These are phyloP conservation scores for Lasiodiplodia theobromae DNA, from an alignment of 2,329 filamentous ascomycete genomes.

Conservation along the genomic window DNA sequence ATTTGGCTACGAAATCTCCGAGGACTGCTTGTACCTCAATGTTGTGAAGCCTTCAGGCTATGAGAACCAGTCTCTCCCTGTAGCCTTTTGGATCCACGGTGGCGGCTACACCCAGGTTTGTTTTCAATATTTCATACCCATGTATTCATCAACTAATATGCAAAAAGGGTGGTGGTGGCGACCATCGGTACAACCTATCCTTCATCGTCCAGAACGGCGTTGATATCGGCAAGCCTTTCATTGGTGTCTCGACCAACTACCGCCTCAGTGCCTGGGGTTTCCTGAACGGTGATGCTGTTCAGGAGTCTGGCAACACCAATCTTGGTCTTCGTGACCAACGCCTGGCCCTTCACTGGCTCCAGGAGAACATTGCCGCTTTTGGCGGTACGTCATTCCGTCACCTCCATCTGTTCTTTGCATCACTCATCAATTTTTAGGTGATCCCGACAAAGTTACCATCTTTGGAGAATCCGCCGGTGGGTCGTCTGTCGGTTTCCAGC, in stretches of 20 bases:
- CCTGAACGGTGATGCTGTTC: conserved; percentile 62
- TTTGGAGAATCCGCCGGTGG: conserved; percentile 55
- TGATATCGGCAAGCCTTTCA: conserved; percentile 46
- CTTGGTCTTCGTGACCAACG: conserved; percentile 52
- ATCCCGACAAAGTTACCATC: conserved; percentile 53
- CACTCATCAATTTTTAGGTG: conserved; percentile 34
- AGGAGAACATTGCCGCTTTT: conserved; percentile 52
- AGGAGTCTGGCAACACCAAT: conserved; percentile 61
- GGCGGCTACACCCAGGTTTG: conserved; percentile 46
- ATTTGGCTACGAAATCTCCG: conserved; percentile 44
- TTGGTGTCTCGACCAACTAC: conserved; percentile 48
- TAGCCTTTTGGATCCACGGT: conserved; percentile 68
- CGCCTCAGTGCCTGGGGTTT: conserved; percentile 75
- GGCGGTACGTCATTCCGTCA: conserved; percentile 41
- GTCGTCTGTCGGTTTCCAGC: conserved; percentile 52
- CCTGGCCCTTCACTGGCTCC: conserved; percentile 55
- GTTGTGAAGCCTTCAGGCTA: conserved; percentile 62
- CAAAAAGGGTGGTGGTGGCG: conserved; percentile 53
- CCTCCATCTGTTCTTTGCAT: background rate
- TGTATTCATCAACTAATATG: conserved; percentile 34
- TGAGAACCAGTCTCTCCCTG: conserved; percentile 57
- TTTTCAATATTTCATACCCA: too few species aligned
- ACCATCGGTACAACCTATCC: conserved; percentile 67
- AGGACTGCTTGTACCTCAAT: conserved; percentile 70
- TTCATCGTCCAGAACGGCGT: conserved; percentile 61